Base-by-base conservation (phyloP, 495 filamentous ascomycete genomes). In the Aspergillus incahuasiensis region DNA sequence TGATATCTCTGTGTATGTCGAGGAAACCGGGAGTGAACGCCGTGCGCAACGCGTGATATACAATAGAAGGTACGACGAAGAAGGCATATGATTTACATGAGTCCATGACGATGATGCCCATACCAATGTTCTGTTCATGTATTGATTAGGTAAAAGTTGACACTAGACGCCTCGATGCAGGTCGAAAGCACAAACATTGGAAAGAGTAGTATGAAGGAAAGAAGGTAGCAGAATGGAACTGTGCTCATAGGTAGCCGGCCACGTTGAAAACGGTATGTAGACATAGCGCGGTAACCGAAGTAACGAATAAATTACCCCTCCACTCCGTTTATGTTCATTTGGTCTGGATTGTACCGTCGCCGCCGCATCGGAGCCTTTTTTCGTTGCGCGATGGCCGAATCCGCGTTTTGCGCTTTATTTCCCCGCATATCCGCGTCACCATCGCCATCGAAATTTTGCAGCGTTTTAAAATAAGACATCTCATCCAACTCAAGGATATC, bases 401-500 rank as follows among this genome's bases (percentile, higher is more conserved):
- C 24, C 13, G 69, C 61, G 41, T 73, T 68, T 56, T 74, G 68
- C 39, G 64, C 58, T 19, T 44, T 55, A 54, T 61, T 52, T 22
- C 63, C 55, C 30, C 62, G 67, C 70, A 70, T 74, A 46, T 68
- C 68, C 32, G 61, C 72, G 47, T 81, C 80, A 25, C 73, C 76
- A 35, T 81, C 79, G 30, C 73, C 74, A 34, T 83, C 81, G 11
- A 67, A 63, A 5, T 69, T 70, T 38, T 75, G 68, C 13, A 68
- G 53, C 15, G 62, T 59, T 42, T 66, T 69, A 52, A 77, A 87
- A 16, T 72, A 68, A 30, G 81, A 68, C 56, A 82, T 82, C 73
- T 98, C 94, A 53, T 98, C 92, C 45, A 97, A 73, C 60, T 92
- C 86, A 16, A 71, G 80, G 42, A 97, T 76, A 60, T 97, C 84